Evolutionary conservation across 2,329 filamentous ascomycete genomes (phyloP).

Genomic region (Penicillium concentricum): DNA sequence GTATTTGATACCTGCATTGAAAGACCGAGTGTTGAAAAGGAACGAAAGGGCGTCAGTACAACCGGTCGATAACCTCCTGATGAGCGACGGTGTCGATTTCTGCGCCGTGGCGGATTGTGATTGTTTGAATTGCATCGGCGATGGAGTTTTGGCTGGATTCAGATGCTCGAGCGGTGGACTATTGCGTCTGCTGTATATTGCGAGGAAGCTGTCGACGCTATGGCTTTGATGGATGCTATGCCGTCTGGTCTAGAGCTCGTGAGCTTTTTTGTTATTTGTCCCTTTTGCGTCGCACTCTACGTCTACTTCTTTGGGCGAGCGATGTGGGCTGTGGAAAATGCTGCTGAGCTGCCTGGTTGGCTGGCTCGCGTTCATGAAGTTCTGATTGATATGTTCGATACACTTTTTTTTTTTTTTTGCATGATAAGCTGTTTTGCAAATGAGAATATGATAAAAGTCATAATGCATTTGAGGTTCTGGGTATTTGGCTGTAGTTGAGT

Average conservation of each 20-base stretch:
- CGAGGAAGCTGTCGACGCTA: neutral
- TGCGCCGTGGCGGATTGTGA: neutral
- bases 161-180: neutral
- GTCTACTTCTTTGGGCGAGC: neutral
- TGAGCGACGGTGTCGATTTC: neutral
- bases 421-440: neutral
- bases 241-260: neutral
- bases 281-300: neutral
- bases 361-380: slow-evolving; percentile 6
- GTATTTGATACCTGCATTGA: neutral
- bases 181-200: neutral
- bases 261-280: neutral
- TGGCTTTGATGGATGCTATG: neutral
- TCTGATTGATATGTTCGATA: slow-evolving; percentile 13
- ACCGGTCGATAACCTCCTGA: neutral
- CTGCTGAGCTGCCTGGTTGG: slow-evolving; percentile 2
- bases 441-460: slow-evolving; percentile 3
- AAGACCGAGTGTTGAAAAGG: neutral
- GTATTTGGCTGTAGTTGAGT: neutral
- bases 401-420: slow-evolving; percentile 2
- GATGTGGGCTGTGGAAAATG: neutral
- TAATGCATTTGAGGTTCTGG: neutral
- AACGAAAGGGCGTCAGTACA: neutral
- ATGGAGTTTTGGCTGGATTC: slow-evolving; percentile 6
- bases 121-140: slow-evolving; percentile 6